Evolutionary conservation across 352 stramenopile genomes (phyloP).

Genomic region (Phytophthora ramorum): DNA sequence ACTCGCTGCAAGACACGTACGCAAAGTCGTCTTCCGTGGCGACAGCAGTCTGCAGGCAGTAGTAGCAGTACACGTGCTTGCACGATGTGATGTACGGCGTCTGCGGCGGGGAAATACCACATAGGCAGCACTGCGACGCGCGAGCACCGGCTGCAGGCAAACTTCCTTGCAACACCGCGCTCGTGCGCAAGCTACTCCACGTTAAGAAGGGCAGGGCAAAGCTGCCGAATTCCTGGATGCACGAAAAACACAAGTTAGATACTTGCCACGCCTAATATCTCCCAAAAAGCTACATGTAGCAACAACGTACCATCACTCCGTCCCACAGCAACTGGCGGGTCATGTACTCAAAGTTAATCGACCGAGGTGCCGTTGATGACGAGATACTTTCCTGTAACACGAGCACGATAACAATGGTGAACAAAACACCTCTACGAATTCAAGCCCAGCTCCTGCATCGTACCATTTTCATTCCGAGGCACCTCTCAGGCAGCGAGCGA

Average conservation of each 20-base stretch:
- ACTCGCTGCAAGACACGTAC: slow-evolving; percentile 44
- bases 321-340: slow-evolving; percentile 86
- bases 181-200: slow-evolving; percentile 54
- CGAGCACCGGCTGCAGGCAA: slow-evolving; percentile 7
- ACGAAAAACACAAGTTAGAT: slow-evolving; percentile 8
- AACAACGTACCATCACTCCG: slow-evolving; percentile 70
- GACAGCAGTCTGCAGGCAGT: slow-evolving; percentile 82
- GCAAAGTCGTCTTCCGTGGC: slow-evolving; percentile 71
- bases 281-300: slow-evolving; percentile 2
- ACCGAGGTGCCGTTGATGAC: slow-evolving; percentile 56
- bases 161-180: slow-evolving; percentile 13
- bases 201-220: slow-evolving; percentile 80
- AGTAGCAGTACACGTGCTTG: slow-evolving; percentile 90
- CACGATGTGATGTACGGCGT: slow-evolving; percentile 90
- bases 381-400: slow-evolving; percentile 60
- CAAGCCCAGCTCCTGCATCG: slow-evolving; percentile 4
- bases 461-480: slow-evolving; percentile 79
- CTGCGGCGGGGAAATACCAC: slow-evolving; percentile 60
- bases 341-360: slow-evolving; percentile 91
- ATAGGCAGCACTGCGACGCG: slow-evolving; percentile 66
- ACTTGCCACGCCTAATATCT: neutral
- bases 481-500: slow-evolving; percentile 73
- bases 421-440: neutral
- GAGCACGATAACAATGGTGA: slow-evolving; percentile 3
- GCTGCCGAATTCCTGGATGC: slow-evolving; percentile 75